A percentile compares a stretch with the other conserved stretches of the same genome.
These are phyloP conservation scores for Vickermania ingenoplastis DNA, from an alignment of 208 protist genomes.

Conservation along the genomic window DNA sequence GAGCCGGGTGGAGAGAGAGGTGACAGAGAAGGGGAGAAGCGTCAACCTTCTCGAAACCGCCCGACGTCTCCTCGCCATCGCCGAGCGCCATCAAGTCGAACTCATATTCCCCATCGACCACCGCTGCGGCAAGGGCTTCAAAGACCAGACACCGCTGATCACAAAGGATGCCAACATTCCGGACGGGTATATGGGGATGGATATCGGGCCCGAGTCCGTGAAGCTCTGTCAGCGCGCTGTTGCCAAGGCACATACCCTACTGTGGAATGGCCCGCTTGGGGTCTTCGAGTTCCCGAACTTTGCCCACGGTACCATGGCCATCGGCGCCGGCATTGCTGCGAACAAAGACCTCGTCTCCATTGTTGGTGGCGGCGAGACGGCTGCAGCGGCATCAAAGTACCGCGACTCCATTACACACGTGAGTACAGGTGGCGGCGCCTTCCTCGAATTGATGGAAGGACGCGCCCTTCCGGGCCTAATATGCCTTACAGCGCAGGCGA, in stretches of 20 bases:
- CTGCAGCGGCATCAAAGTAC: constrained; percentile 87
- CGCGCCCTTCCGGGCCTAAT: constrained; percentile 90
- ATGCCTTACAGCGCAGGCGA: constrained; percentile 75
- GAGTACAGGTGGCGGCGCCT: constrained; percentile 99
- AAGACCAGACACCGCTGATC: constrained; percentile 59
- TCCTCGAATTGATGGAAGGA: constrained; percentile 99
- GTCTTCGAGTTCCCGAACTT: constrained; percentile 98
- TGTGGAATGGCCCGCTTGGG: constrained; percentile 97
- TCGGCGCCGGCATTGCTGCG: constrained; percentile 65
- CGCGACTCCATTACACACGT: constrained; percentile 93
- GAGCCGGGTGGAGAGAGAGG: constrained; percentile 93
- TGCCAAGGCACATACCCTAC: constrained; percentile 78
- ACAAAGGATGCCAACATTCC: constrained; percentile 77
- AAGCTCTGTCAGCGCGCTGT: constrained; percentile 70
- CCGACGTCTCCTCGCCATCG: constrained; percentile 68
- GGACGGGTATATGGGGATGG: constrained; percentile 90
- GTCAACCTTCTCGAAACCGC: constrained; percentile 68
- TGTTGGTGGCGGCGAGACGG: constrained; percentile 98
- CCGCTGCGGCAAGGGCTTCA: constrained; percentile 92
- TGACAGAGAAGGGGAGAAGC: constrained; percentile 72
- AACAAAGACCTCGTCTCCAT: constrained; percentile 86
- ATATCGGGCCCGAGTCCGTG: constrained; percentile 93
- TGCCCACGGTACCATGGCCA: constrained; percentile 69
- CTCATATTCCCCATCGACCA: constrained; percentile 98
- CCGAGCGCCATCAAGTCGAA: constrained; percentile 91